phyloP scores from a whole-genome alignment of 176 grass and related monocot genomes.

The Rhynchospora breviuscula region DNA sequence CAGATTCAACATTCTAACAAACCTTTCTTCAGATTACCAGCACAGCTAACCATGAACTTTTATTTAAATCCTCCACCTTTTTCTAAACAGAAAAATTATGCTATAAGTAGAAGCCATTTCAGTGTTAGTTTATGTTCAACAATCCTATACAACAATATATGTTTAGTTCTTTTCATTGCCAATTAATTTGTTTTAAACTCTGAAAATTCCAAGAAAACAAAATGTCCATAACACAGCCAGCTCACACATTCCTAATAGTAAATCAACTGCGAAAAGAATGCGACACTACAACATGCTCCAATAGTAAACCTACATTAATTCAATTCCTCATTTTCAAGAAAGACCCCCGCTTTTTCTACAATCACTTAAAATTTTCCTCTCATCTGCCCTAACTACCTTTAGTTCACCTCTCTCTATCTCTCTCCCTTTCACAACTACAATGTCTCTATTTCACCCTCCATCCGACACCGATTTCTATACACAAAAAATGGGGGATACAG shows the following conservation, averaged over 20 bases:
- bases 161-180: neutral
- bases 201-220: constrained; percentile 13
- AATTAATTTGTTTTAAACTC: neutral
- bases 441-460: constrained; percentile 54
- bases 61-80: neutral
- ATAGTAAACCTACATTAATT: constrained; percentile 55
- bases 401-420: constrained; percentile 37
- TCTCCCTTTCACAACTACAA: constrained; percentile 55
- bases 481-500: constrained; percentile 79
- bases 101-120: neutral
- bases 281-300: constrained; percentile 60
- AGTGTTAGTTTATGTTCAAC: neutral
- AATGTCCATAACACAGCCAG: constrained; percentile 43
- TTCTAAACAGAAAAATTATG: neutral
- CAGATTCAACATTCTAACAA: neutral
- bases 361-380: constrained; percentile 50
- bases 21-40: neutral
- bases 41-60: neutral
- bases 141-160: neutral
- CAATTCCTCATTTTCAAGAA: constrained; percentile 28
- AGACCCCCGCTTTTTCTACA: constrained; percentile 41
- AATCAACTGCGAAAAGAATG: constrained; percentile 89
- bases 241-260: constrained; percentile 58
- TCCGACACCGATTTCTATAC: constrained; percentile 70
- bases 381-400: constrained; percentile 39